These are phyloP conservation scores for Cyclocybe cylindracea DNA, from an alignment of 768 basidiomycete genomes.

Conservation along the genomic window DNA sequence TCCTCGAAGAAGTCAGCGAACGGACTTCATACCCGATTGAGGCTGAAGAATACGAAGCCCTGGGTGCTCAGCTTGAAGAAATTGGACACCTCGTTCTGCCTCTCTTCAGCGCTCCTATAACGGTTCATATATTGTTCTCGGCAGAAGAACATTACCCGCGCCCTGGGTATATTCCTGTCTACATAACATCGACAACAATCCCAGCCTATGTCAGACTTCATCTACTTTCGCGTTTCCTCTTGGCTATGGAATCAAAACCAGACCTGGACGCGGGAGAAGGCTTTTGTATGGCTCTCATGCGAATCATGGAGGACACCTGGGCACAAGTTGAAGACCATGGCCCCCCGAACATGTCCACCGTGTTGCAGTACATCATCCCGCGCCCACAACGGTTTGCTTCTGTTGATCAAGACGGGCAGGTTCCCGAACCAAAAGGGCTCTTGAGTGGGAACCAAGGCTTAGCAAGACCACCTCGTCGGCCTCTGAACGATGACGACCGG, in stretches of 20 bases:
- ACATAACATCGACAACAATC: constrained; percentile 65
- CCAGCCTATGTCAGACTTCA: constrained; percentile 85
- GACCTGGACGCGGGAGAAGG: constrained; percentile 71
- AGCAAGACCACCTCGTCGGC: constrained; percentile 24
- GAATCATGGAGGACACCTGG: constrained; percentile 73
- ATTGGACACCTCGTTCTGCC: constrained; percentile 57
- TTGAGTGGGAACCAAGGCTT: too few species aligned
- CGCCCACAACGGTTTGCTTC: constrained; percentile 14
- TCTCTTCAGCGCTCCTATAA: constrained; percentile 62
- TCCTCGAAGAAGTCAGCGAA: constrained; percentile 10
- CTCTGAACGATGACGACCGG: constrained; percentile 46
- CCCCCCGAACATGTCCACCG: constrained; percentile 72
- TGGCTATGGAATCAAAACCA: constrained; percentile 49
- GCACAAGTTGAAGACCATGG: constrained; percentile 64
- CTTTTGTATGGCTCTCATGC: constrained; percentile 69
- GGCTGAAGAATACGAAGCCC: constrained; percentile 50
- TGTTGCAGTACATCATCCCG: constrained; percentile 63
- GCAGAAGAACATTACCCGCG: constrained; percentile 42
- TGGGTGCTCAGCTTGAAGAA: constrained; percentile 53
- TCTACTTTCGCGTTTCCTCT: constrained; percentile 68
- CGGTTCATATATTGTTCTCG: constrained; percentile 67
- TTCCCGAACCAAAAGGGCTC: constrained; percentile 9
- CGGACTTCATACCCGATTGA: constrained; percentile 33
- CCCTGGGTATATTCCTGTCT: constrained; percentile 65
- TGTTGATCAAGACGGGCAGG: neutral